These are phyloP conservation scores for Xylariales sp. DNA, from an alignment of 2,329 filamentous ascomycete genomes.

Conservation along the genomic window DNA sequence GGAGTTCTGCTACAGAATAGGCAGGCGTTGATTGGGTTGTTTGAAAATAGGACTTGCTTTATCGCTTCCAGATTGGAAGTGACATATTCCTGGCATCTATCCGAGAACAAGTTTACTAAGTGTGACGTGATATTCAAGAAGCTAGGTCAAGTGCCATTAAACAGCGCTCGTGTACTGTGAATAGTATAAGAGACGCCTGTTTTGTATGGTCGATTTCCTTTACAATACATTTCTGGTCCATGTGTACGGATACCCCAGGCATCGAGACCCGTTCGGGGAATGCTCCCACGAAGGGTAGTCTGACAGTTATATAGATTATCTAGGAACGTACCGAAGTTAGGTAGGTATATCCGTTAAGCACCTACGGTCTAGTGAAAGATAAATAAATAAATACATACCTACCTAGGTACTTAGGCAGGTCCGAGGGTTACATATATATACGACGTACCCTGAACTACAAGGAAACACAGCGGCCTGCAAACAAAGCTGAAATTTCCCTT, in stretches of 20 bases:
- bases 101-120: background rate
- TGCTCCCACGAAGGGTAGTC: background rate
- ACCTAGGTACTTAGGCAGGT: too few relatives aligned
- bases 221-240: background rate
- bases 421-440: too few relatives aligned
- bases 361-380: too few relatives aligned
- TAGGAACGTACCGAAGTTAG: too few relatives aligned
- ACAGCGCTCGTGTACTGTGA: background rate
- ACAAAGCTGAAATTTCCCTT: too few relatives aligned
- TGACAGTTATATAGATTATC: background rate
- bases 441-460: too few relatives aligned
- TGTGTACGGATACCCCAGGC: background rate
- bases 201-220: background rate
- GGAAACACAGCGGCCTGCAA: too few relatives aligned
- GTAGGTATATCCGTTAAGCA: too few relatives aligned
- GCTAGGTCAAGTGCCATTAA: background rate
- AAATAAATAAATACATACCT: too few relatives aligned
- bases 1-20: conserved; percentile 37
- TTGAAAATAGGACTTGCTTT: conserved; percentile 23
- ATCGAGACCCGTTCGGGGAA: too few relatives aligned
- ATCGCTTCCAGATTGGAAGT: conserved; percentile 15
- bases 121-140: background rate
- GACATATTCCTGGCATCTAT: background rate
- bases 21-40: conserved; percentile 33
- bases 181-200: background rate